A percentile compares a stretch with the other conserved stretches of the same genome.
phyloP scores from a whole-genome alignment of 164 flowering plant species.

The Umbilicus rupestris region DNA sequence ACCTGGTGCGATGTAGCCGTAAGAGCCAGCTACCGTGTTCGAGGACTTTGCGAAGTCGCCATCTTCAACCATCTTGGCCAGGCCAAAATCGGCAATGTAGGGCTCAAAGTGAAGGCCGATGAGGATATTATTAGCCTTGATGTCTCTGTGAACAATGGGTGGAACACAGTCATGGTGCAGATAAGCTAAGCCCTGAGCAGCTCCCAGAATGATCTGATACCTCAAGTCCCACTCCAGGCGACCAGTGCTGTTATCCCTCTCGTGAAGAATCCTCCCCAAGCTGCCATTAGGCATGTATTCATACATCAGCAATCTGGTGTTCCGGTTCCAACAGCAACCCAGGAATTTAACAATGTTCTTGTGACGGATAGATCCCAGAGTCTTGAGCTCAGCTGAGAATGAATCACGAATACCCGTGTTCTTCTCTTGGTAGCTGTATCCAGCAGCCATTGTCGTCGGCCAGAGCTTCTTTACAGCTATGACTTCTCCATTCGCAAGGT shows the following conservation, averaged over 20 bases:
- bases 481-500: constrained; percentile 52
- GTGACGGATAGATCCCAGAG: constrained; percentile 72
- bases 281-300: constrained; percentile 87
- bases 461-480: constrained; percentile 84
- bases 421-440: constrained; percentile 15
- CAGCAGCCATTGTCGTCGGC: constrained; percentile 36
- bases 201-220: constrained; percentile 53
- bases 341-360: constrained; percentile 74
- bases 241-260: constrained; percentile 23
- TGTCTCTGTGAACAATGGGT: constrained; percentile 73
- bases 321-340: constrained; percentile 68
- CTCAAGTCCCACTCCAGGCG: constrained; percentile 63
- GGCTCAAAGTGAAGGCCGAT: constrained; percentile 77
- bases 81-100: constrained; percentile 82
- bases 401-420: constrained; percentile 45
- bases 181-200: constrained; percentile 75
- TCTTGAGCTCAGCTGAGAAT: constrained; percentile 67
- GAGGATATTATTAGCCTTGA: constrained; percentile 78
- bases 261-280: constrained; percentile 67
- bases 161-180: constrained; percentile 84
- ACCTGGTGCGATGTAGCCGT: constrained; percentile 90
- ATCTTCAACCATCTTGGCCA: constrained; percentile 73
- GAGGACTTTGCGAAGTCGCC: constrained; percentile 53
- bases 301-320: constrained; percentile 62
- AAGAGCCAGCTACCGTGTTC: constrained; percentile 72